Evolutionary conservation across 352 stramenopile species (phyloP).

Genomic region (Globisporangium paddicum): DNA sequence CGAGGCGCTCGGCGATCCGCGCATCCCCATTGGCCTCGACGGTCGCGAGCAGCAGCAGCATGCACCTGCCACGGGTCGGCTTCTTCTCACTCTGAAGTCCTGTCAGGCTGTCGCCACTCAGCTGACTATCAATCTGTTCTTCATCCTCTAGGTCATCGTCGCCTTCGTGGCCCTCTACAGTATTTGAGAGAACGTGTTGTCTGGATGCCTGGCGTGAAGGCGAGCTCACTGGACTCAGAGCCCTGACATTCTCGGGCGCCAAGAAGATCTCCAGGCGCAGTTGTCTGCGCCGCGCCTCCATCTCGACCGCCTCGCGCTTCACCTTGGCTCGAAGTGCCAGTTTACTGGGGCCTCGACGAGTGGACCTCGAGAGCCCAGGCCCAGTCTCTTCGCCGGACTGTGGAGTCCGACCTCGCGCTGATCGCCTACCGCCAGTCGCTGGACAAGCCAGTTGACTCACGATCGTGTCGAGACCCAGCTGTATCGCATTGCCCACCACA

Average conservation of each 20-base stretch:
- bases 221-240: neutral
- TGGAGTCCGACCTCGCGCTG: constrained; percentile 3
- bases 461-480: constrained; percentile 32
- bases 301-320: constrained; percentile 31
- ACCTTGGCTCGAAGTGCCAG: constrained; percentile 9
- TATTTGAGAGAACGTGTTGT: neutral
- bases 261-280: constrained; percentile 41
- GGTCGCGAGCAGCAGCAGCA: constrained; percentile 28
- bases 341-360: neutral
- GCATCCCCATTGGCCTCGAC: constrained; percentile 50
- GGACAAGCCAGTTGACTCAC: constrained; percentile 9
- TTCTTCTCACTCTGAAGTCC: no score
- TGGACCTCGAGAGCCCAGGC: neutral
- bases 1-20: constrained; percentile 32
- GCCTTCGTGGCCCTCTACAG: constrained; percentile 8
- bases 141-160: neutral
- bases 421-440: neutral
- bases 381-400: neutral
- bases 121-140: neutral
- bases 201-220: neutral
- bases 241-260: no score
- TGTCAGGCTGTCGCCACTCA: no score
- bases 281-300: constrained; percentile 21
- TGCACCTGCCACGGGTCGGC: constrained; percentile 7
- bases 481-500: constrained; percentile 29